Evolutionary conservation across 2,329 filamentous ascomycete species (phyloP), one percentile per base, ranked within the genome.

Genomic region (Xylaria sp.): DNA sequence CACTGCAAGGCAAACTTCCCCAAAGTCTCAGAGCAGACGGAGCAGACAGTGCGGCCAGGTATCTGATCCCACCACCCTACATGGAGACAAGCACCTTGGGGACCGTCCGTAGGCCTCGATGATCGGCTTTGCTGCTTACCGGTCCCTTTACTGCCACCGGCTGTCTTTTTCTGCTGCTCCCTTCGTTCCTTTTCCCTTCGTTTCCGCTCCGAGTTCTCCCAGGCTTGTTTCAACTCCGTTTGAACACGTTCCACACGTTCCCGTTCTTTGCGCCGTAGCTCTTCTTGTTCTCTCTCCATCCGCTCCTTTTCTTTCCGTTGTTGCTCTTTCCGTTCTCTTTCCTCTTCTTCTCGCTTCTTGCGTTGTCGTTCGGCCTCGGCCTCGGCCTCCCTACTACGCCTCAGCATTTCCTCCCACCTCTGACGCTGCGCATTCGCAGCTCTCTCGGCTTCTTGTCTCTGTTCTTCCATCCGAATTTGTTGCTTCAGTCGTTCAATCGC

Each of bases 401-500:
- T 34, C 2, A 60, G 17, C 5, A n/a, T 14, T 32, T 60, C 57
- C 42, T 60, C 57, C n/a, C 21, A 47, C 45, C 47, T 48, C 14
- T 60, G 30, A 8, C 30, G 42, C n/a, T 24, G 57, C 8, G 42
- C 57, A 30, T 50, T 8, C 30, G 61, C 39, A 19, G 34, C 42
- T 32, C 54, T 32, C 24, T 58, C 45, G 24, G 32, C 34, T 11
- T 53, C 45, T n/a, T 58, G 39, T 24, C 19, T 47, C 47, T 19
- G 34, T 58, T 64, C 61, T 4, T 58, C 47, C 11, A 11, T 17
- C 9, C 0, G 21, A 14, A 50, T 56, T 27, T 65, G 36, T 36
- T 50, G 36, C 32, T 61, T 51, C 7, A 65, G 30, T 11, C 54
- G 7, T 48, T 34, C 48, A 34, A 65, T 61, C 8, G 34, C 56